Evolutionary conservation across 805 yeast genomes (phyloP), one percentile per base, ranked within the genome.

Genomic region (Zygoascus flipseniorum): DNA sequence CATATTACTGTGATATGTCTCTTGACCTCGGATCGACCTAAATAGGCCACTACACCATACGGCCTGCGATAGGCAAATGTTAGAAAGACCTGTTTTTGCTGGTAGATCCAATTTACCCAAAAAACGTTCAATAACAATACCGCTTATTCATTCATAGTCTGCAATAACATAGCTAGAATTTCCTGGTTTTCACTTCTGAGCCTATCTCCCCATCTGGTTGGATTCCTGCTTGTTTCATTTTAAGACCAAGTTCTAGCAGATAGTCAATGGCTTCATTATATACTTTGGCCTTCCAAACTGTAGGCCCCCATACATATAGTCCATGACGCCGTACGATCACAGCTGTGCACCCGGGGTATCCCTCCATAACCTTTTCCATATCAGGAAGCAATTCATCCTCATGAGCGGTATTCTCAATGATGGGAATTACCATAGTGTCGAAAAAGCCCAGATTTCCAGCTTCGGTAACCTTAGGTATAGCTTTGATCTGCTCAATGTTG

Each of bases 231-330:
- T 77, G 79, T 59, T 80, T 78, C 96, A 89, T 86, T 65, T 85
- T 85, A 39, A 90, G 78, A 1, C 93, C 96, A 59, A 90, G 69
- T 58, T 87, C 96, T 62, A 92, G 73, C 57, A 92, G 70, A 65
- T 90, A 92, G 64, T 92, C 97, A 55, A 92, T 81, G 16, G 97
- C 95, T 69, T 92, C 98, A 65, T 89, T 89, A 67, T 86, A 85
- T 13, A 92, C 79, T 69, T 92, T 92, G 48, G 97, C 97, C 69
- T 90, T 89, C 86, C 95, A 86, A 11, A 88, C 86, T 26, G 78
- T 81, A 61, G 85, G 88, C 23, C 97, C 97, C 97, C 97, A 92
- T n/a, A 89, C 96, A 65, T 84, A 92, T 46, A 92, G 83, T 0
- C 98, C 98, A 65, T 92, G 98, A 63, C 97, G 76, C 68, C 96